Evolutionary conservation across 768 basidiomycete genomes (phyloP), one percentile per base, ranked within the genome.

Genomic region (Tricholoma sp.): DNA sequence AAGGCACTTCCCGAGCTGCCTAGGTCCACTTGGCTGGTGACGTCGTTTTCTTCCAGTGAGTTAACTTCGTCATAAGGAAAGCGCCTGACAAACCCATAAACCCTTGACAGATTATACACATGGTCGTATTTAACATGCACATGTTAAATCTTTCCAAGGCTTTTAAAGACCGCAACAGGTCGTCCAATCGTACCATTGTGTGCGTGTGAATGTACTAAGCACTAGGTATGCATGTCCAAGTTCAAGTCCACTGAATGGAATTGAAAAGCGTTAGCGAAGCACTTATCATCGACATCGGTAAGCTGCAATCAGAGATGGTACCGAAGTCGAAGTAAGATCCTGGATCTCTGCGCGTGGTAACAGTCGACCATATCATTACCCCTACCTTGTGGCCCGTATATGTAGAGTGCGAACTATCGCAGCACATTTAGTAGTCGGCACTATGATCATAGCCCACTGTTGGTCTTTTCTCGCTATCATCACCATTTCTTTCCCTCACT

Each of bases 401-500:
- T 3, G 45, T 14, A 6, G 22, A 4, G n/a, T n/a, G n/a, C n/a
- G n/a, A n/a, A n/a, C n/a, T 11, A 24, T 47, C 46, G 12, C 14
- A 27, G 16, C 9, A 29, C 29, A 4, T 29, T 29, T 49, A n/a
- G 47, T 22, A 49, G 24, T 50, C 11, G 47, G 29, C n/a, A 41
- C n/a, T 24, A 37, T 50, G 55, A 55, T 53, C 49, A 50, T 57
- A 18, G 35, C 41, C 50, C 46, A 55, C 57, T 24, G 55, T 49
- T 45, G 34, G 55, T 61, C 43, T 54, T 59, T 34, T 8, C 27
- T 18, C 43, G 55, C 49, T 43, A 51, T 50, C 46, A 54, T 57
- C 45, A 54, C 32, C 59, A 12, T 57, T 52, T 53, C 55, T 47
- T 58, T 61, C 52, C 11, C 41, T 52, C 16, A 22, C 22, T 54